Percentiles rank a stretch among this genome's conserved stretches.
Conservation (phyloP, 768 basidiomycete species). For the Mycena latifolia region DNA sequence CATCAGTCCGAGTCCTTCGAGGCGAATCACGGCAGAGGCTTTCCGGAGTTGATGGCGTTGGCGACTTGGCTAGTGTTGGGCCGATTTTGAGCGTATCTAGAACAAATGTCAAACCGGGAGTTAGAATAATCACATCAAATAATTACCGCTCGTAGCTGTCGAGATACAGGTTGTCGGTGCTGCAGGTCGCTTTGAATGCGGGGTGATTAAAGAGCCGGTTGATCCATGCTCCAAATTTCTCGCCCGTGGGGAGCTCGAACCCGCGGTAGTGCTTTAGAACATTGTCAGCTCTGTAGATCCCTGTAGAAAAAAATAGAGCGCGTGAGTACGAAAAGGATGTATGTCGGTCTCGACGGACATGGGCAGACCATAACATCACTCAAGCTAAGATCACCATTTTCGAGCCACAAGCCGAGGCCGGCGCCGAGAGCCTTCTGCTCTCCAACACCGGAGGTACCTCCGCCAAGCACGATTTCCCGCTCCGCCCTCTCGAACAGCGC, state of each 20-base stretch:
- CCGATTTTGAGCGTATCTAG: conserved; percentile 81
- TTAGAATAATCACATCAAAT: neutral
- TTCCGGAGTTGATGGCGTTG: conserved; percentile 79
- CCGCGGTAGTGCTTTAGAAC: conserved; percentile 78
- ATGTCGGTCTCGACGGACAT: conserved; percentile 57
- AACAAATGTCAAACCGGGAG: neutral
- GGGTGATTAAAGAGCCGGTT: conserved; percentile 68
- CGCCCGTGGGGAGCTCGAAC: conserved; percentile 65
- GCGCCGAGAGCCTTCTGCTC: conserved; percentile 51
- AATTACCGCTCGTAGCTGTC: conserved; percentile 78
- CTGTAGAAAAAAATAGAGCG: conserved; percentile 48
- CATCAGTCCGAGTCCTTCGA: neutral
- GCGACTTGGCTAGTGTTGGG: conserved; percentile 85
- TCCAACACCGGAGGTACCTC: conserved; percentile 55
- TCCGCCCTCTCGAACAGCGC: conserved; percentile 70
- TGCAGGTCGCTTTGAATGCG: conserved; percentile 76
- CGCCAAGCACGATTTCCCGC: conserved; percentile 52
- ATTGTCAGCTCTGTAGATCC: conserved; percentile 75
- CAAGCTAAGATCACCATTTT: conserved; percentile 69
- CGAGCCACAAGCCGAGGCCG: conserved; percentile 71
- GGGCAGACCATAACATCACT: conserved; percentile 79
- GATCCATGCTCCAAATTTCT: conserved; percentile 66
- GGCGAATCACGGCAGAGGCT: conserved; percentile 65
- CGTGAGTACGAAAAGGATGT: neutral
- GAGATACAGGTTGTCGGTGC: conserved; percentile 73